Evolutionary conservation across 2,329 filamentous ascomycete species (phyloP), one percentile per base, ranked within the genome.

Genomic region (Sporothrix pseudoabietina): DNA sequence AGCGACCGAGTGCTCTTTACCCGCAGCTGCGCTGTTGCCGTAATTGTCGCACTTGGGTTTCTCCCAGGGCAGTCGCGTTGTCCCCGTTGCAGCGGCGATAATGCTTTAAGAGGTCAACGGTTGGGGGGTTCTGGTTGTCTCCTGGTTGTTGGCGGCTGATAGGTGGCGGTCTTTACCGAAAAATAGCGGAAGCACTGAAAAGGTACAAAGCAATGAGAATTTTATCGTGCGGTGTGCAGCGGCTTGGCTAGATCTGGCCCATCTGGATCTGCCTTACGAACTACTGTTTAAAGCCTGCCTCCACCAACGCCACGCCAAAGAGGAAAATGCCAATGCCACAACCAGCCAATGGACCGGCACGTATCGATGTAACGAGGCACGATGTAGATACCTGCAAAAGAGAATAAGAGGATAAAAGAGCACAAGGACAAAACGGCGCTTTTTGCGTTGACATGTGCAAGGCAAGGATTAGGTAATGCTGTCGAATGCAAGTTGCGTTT

Each of bases 91-190:
- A 26, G 39, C 35, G 9, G 61, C 32, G 57, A 16, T 41, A 19
- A 32, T 26, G 8, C 5, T 12, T 35, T n/a, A 49, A 49, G 16
- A 61, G 32, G 57, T 41, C 14, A 41, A 19, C 14, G 14, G 14
- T 10, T 44, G 7, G 4, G 12, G 44, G 44, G 14, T 6, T 16
- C 14, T 49, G 44, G 12, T 47, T 16, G 30, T n/a, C 39, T 35
- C 26, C n/a, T 26, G 26, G 26, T 52, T 52, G 47, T n/a, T 52
- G 32, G 39, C 35, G 35, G 59, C 35, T 35, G 35, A 44, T 26
- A 41, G 39, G 59, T 65, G 61, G 61, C 61, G 39, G 61, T 47
- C 22, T 66, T 47, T 66, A 19, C 61, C 61, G 61, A 66, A 30
- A 65, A 47, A 30, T 47, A 47, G 61, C 61, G 61, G 57, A 63